Evolutionary conservation across 2,329 filamentous ascomycete genomes (phyloP), one percentile per base, ranked within the genome.

Genomic region (Thermoascus crustaceus): DNA sequence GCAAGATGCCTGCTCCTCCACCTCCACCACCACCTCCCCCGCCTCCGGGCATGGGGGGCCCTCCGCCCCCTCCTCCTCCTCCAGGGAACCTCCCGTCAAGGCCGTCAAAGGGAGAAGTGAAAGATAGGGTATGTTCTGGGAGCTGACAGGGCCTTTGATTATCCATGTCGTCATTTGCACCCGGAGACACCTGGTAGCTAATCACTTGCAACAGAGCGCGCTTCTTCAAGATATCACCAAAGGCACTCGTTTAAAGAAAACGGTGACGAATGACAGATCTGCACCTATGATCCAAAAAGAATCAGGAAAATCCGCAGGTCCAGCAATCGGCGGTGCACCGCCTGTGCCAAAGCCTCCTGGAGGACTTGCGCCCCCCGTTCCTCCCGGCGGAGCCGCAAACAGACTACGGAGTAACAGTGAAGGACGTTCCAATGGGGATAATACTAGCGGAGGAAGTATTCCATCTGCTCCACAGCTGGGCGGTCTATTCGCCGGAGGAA

Each of bases 191-290:
- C 18, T n/a, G 11, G 4, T 7, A 18, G 16, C 25, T 21, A 33
- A 25, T 21, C 10, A 13, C 49, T 55, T 41, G 53, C 41, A n/a
- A 29, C 50, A 96, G 89, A 82, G 82, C 50, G 88, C 89, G 36
- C 72, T 98, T 22, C 75, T 96, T 29, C 74, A 78, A 53, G 89
- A 96, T 61, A 98, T 98, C 49, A 68, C 71, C 47, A 94, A 93
- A 61, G 91, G 89, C 45, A 72, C 67, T 47, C 67, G 69, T 42
- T 71, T 96, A 40, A 94, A 83, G 64, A 95, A 94, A 62, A 72
- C 85, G 20, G 80, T 86, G 37, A 85, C 88, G 48, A 95, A 96
- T 63, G 89, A 96, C 61, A 80, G 89, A 60, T 95, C 88, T 14
- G 85, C 85, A 5, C 89, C 89, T 1, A 51, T 74, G 33, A 60